phyloP scores from a whole-genome alignment of 2,329 filamentous ascomycete species.

The Diaporthe batatas region DNA sequence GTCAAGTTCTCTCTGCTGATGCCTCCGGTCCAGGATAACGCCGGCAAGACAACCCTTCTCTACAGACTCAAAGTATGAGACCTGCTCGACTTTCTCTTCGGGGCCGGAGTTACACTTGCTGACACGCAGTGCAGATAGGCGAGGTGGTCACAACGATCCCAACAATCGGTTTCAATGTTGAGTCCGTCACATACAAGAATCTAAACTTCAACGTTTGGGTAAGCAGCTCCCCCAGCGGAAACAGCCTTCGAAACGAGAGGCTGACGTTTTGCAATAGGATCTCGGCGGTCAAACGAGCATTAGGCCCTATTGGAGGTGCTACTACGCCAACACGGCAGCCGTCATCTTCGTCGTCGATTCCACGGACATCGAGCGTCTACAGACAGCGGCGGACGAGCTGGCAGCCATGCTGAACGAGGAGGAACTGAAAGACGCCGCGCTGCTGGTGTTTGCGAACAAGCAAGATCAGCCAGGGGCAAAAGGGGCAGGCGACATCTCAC shows the following conservation, averaged over 20 bases:
- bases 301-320: slow-evolving; percentile 98
- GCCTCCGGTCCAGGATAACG: slow-evolving; percentile 80
- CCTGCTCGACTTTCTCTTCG: neutral
- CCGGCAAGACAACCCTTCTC: slow-evolving; percentile 95
- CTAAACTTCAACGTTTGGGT: slow-evolving; percentile 99
- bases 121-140: slow-evolving; percentile 76
- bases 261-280: slow-evolving; percentile 67
- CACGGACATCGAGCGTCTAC: slow-evolving; percentile 94
- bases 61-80: slow-evolving; percentile 88
- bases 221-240: slow-evolving; percentile 53
- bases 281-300: slow-evolving; percentile 98
- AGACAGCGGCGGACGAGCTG: slow-evolving; percentile 93
- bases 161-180: slow-evolving; percentile 99
- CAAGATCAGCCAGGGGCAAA: slow-evolving; percentile 98
- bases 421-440: slow-evolving; percentile 90
- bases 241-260: slow-evolving; percentile 41
- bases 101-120: slow-evolving; percentile 21
- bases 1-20: slow-evolving; percentile 33
- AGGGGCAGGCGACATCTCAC: slow-evolving; percentile 95
- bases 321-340: slow-evolving; percentile 98
- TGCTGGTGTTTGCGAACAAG: slow-evolving; percentile 98
- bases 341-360: slow-evolving; percentile 99
- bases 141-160: slow-evolving; percentile 99
- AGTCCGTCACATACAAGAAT: slow-evolving; percentile 98
- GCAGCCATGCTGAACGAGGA: slow-evolving; percentile 97